Evolutionary conservation across 192 early-diverging fungal genomes (phyloP), one percentile per base, ranked within the genome.

Genomic region (Phlyctochytrium bullatum): DNA sequence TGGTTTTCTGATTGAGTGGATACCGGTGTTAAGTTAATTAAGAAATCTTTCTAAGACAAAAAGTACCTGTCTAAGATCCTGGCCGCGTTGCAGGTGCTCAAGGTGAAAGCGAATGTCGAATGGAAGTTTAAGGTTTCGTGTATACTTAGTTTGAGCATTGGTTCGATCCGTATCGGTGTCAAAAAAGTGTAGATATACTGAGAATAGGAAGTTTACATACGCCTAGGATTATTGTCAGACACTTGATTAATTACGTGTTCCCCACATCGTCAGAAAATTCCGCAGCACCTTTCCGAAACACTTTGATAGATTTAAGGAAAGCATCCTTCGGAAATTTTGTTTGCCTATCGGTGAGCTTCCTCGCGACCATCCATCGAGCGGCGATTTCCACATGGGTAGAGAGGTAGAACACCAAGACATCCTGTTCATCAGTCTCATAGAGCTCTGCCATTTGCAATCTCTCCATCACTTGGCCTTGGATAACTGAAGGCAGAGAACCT

Each of bases 331-430:
- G 20, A 47, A 47, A 47, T 20, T 47, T 47, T 47, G 10, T 47
- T 47, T 47, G 40, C 40, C 40, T 47, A 20, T 47, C 40, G 20
- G 6, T 47, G 10, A 47, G 6, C 40, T 20, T 47, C 10, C 20
- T 47, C 10, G 40, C 40, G 10, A 47, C 40, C 40, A 47, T 14
- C 40, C 40, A 66, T 6, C 64, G 50, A 6, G 53, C 64, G 29
- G 64, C 23, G 12, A 66, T 66, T 57, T 66, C 64, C 16, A 66
- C 64, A 6, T 66, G 64, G 23, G 27, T 23, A 47, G 50, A 56
- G 17, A 31, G 14, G 25, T 17, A 23, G 56, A 66, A 66, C 29
- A 66, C 51, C 1, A 66, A 2, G 33, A 47, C 20, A 20, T 47
- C 40, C 40, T 47, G 40, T 47, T 47, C 40, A 47, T 47, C 40